Evolutionary conservation across 75 land plant species (phyloP), one percentile per base, ranked within the genome.

Genomic region (Pseudotsuga menziesii): DNA sequence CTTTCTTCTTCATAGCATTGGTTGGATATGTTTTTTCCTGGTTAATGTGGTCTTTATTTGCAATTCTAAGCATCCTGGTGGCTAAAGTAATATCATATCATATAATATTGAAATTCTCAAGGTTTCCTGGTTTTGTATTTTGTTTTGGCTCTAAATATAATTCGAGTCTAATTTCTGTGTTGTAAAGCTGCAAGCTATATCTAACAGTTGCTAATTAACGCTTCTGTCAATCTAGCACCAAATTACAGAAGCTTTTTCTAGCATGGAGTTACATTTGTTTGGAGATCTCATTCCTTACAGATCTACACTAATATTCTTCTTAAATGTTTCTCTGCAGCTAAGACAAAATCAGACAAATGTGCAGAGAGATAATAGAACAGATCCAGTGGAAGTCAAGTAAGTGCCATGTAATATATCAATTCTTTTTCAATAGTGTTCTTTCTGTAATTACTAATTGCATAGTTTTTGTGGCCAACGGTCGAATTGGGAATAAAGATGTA

Each of bases 371-470:
- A 69, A n/a, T 22, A 41, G 22, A 20, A n/a, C 17, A 41, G 41
- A 69, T 23, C 72, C 36, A 41, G 41, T 41, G 72, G 72, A 8
- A 69, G 52, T 35, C n/a, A n/a, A 69, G 72, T 69, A 69, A 69
- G 72, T 69, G 3, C 54, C 54, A 11, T 39, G 48, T 17, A 20
- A 13, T 69, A 22, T 20, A 36, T 64, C 22, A 20, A 39, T 41
- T 35, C 16, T 4, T 64, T 26, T 35, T 64, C 39, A 15, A 69
- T 7, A 20, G 48, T 41, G 9, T 19, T 67, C 3, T n/a, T 27
- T 32, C 19, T 16, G 39, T 16, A 5, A 16, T 29, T n/a, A n/a
- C n/a, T 16, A 5, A 16, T 32, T 64, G 32, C 66, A 23, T 32
- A 32, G 39, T 64, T 64, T 32, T 8, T 32, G 20, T 64, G 29